Evolutionary conservation across 2,329 filamentous ascomycete genomes (phyloP), one percentile per base, ranked within the genome.

Genomic region (Endoconidiophora laricicola): DNA sequence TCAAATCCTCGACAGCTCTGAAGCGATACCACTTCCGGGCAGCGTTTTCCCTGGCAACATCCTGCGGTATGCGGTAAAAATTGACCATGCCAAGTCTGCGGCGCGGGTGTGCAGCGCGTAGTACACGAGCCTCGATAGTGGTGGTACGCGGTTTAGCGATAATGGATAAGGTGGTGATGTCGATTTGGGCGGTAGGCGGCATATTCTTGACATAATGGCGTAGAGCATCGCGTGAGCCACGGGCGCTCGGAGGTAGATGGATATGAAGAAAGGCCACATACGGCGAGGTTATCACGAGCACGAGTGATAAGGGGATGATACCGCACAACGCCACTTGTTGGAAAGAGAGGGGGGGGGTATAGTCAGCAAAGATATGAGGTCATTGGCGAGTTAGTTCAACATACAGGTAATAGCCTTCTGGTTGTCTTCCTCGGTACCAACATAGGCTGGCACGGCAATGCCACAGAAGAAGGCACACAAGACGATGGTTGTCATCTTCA

Each of bases 211-310:
- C 64, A 59, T 74, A 80, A 49, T 70, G 69, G 52, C 70, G 63
- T 20, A 83, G 66, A 46, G 71, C 63, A 24, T 72, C 65, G 33
- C 72, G 73, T 0, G 79, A 82, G 38, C 69, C 63, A 42, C 82
- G 76, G 14, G 81, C 83, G 56, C 73, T 74, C 0, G 68, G 61
- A 0, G 86, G 86, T 1, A 88, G 69, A 20, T 74, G 73, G 46
- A 91, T 66, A 62, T 83, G 77, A 53, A 91, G 71, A 59, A 79
- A 78, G 39, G 78, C 78, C 6, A 90, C 83, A 59, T 83, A 84
- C 2, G 85, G 82, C 0, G 76, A 70, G 2, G 80, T 78, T 44
- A 73, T 73, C 61, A 78, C 81, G 36, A 73, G 68, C 20, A 86
- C 70, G 58, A 79, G 76, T 36, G 76, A 52, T 57, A 86, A 66